Evolutionary conservation across 306 rosid species (phyloP).

Genomic region (Citrullus mucosospermus): DNA sequence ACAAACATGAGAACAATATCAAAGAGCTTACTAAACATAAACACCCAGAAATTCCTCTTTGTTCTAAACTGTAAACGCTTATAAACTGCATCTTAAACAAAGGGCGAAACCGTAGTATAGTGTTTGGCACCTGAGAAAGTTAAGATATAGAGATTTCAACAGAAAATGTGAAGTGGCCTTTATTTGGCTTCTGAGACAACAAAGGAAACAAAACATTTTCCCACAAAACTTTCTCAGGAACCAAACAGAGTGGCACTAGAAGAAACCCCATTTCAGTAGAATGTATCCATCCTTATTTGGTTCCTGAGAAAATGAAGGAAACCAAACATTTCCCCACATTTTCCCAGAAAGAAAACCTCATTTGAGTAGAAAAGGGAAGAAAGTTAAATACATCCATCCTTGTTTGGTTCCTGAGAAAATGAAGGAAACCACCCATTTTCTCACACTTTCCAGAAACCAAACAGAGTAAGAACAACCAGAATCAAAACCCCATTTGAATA

Average conservation of each 20-base stretch:
- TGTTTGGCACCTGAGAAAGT: not conserved
- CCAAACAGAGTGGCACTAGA: too few species aligned
- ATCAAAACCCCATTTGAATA: not conserved
- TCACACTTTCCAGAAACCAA: not conserved
- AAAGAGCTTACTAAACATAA: not conserved
- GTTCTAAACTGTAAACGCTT: not conserved
- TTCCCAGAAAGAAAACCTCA: not conserved
- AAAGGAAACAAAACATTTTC: not conserved
- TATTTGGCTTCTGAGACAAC: not conserved
- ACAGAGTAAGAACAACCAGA: not conserved
- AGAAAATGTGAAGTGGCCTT: not conserved
- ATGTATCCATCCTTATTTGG: not conserved
- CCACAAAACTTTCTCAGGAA: too few species aligned
- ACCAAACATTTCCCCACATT: not conserved
- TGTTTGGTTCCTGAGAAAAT: not conserved
- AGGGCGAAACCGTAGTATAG: not conserved
- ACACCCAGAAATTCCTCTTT: not conserved
- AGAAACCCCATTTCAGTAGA: too few species aligned
- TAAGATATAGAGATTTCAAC: not conserved
- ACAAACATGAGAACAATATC: not conserved
- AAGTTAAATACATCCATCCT: not conserved
- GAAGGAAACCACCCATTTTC: not conserved
- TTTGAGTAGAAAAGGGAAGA: not conserved
- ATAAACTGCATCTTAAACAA: not conserved
- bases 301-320: not conserved